A percentile compares a stretch with the other conserved stretches of the same genome.
Evolutionary conservation across 495 filamentous ascomycete species (phyloP).

Genomic region (Podospora sp.): DNA sequence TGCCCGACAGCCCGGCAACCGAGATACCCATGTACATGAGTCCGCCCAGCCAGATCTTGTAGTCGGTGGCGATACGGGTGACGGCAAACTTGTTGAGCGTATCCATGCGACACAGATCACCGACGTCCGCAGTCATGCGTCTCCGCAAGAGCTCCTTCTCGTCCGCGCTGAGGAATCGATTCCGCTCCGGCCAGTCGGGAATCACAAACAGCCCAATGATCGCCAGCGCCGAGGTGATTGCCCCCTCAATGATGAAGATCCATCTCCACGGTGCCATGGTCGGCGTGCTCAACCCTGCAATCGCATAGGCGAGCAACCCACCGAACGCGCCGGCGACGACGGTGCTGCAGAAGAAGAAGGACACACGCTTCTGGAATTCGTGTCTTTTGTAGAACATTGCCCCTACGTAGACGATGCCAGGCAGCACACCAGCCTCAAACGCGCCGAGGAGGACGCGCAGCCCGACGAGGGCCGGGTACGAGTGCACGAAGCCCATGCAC

Average conservation of each 20-base stretch:
- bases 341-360: slow-evolving; percentile 69
- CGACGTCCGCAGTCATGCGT: slow-evolving; percentile 63
- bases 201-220: slow-evolving; percentile 54
- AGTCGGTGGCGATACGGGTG: slow-evolving; percentile 58
- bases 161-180: slow-evolving; percentile 54
- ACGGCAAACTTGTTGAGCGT: slow-evolving; percentile 70
- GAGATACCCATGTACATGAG: slow-evolving; percentile 56
- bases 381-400: slow-evolving; percentile 66
- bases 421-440: slow-evolving; percentile 67
- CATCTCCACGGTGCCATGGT: slow-evolving; percentile 56
- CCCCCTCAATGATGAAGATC: slow-evolving; percentile 67
- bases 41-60: slow-evolving; percentile 55
- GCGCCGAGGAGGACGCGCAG: slow-evolving; percentile 57
- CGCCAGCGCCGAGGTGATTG: slow-evolving; percentile 56
- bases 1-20: slow-evolving; percentile 60
- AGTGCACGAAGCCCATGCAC: slow-evolving; percentile 46
- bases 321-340: slow-evolving; percentile 68
- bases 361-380: slow-evolving; percentile 66
- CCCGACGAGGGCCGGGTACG: slow-evolving; percentile 39
- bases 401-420: slow-evolving; percentile 67
- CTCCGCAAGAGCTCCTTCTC: slow-evolving; percentile 53
- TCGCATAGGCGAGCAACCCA: slow-evolving; percentile 62
- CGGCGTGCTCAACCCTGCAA: slow-evolving; percentile 50
- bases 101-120: slow-evolving; percentile 60
- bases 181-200: slow-evolving; percentile 60